Evolutionary conservation across 2,329 filamentous ascomycete species (phyloP).

Genomic region (Meredithiella fracta): DNA sequence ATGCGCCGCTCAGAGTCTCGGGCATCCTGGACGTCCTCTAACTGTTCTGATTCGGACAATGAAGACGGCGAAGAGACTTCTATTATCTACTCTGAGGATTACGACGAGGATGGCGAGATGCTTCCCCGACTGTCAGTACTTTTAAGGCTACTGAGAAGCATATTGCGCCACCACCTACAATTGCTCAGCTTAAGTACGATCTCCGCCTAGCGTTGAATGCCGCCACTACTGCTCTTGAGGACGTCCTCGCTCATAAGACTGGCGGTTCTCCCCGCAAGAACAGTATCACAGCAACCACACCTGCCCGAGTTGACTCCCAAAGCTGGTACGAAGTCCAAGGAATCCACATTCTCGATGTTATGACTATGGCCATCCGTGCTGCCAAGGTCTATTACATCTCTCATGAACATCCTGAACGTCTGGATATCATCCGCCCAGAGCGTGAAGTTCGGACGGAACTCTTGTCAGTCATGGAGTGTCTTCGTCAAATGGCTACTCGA

Average conservation of each 20-base stretch:
- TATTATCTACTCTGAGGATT: constrained; percentile 25
- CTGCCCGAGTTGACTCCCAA: constrained; percentile 30
- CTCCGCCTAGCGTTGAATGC: constrained; percentile 53
- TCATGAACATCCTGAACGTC: constrained; percentile 69
- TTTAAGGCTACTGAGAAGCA: constrained; percentile 75
- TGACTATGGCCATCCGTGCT: constrained; percentile 86
- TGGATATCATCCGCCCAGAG: constrained; percentile 78
- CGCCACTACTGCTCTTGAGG: constrained; percentile 49
- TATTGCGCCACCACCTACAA: constrained; percentile 68
- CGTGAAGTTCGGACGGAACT: constrained; percentile 71
- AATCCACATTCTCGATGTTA: constrained; percentile 78
- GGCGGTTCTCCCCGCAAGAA: constrained; percentile 14
- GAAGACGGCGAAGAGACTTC: constrained; percentile 15
- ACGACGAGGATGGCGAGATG: constrained; percentile 56
- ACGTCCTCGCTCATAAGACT: constrained; percentile 27
- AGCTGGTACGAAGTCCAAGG: constrained; percentile 75
- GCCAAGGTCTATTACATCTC: constrained; percentile 94
- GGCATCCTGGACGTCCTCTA: neutral
- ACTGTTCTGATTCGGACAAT: constrained; percentile 17
- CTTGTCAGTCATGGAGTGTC: constrained; percentile 69
- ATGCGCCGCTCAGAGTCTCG: neutral
- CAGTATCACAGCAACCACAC: constrained; percentile 19
- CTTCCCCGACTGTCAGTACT: constrained; percentile 92
- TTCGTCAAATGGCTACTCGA: constrained; percentile 80
- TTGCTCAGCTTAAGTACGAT: constrained; percentile 54